Evolutionary conservation across 2,329 filamentous ascomycete genomes (phyloP), one percentile per base, ranked within the genome.

Genomic region (Plectosphaerella sp.): DNA sequence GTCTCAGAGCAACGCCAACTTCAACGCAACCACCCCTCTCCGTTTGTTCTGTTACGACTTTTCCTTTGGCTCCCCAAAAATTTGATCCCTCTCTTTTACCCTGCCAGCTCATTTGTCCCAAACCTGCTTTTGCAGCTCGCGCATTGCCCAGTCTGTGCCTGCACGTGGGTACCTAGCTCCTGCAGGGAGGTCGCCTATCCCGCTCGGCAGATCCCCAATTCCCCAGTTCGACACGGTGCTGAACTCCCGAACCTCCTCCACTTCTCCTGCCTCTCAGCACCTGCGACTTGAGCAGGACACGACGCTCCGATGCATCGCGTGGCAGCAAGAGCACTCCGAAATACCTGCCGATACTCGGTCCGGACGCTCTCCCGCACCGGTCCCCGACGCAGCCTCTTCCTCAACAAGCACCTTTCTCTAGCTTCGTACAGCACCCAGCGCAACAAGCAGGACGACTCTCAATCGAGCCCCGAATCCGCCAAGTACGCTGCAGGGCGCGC

Each of bases 301-400:
- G 16, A 43, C 41, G 16, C 33, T 18, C 48, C 37, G 74, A 92
- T 92, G 88, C 87, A 87, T 82, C 87, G 86, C 73, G 86, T 81
- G 71, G 81, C 83, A 61, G 72, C 84, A 58, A 81, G 83, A 76
- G 82, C 82, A 64, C 74, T 88, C 68, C 83, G 87, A 75, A 83
- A 84, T 65, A 83, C 82, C 63, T 81, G 83, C 71, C 82, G 86
- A 67, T 80, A 77, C 64, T 78, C 78, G 63, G 79, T 82, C 68
- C 84, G 82, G 64, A 81, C 78, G 67, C 70, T 85, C 10, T 46
- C 43, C 24, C 43, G 25, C 58, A 64, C 76, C 62, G 75, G 71
- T 66, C 67, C 64, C 57, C 72, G 72, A 57, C 72, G 70, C 68
- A 76, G 67, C 59, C 61, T 69, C 56, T 67, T 67, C 60, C 61